These are phyloP conservation scores for Anaeramoeba flamelloides DNA, from an alignment of 78 protist species.

Conservation along the genomic window DNA sequence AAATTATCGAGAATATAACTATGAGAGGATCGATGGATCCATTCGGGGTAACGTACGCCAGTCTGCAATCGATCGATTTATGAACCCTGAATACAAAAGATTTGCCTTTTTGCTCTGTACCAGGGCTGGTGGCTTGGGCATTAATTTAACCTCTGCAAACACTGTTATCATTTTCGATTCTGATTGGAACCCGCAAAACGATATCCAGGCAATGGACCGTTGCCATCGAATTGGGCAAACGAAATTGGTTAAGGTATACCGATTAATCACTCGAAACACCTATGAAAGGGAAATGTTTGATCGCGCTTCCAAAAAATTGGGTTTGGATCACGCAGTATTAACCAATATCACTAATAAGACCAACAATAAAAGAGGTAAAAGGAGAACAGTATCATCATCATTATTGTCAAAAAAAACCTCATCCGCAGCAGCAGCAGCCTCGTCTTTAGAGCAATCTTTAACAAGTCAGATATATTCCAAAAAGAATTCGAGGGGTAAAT, in stretches of 20 bases:
- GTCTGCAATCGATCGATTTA: too few relatives aligned
- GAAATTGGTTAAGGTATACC: constrained; percentile 57
- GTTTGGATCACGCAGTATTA: constrained; percentile 57
- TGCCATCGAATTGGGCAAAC: too few relatives aligned
- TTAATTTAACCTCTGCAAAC: constrained; percentile 85
- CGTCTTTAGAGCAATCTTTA: too few relatives aligned
- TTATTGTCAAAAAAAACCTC: too few relatives aligned
- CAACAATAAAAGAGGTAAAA: too few relatives aligned
- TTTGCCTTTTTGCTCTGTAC: constrained; percentile 68
- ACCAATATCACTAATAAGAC: too few relatives aligned
- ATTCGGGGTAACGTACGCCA: constrained; percentile 43
- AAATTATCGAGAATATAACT: constrained; percentile 23
- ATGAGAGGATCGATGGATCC: constrained; percentile 67
- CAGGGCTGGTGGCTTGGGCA: constrained; percentile 93
- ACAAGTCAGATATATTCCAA: too few relatives aligned
- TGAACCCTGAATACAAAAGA: constrained; percentile 2
- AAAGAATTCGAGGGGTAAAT: too few relatives aligned
- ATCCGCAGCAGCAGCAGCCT: too few relatives aligned
- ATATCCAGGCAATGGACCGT: constrained; percentile 53
- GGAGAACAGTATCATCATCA: too few relatives aligned
- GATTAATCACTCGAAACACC: constrained; percentile 63
- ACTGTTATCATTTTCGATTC: constrained; percentile 85
- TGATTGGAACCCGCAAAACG: constrained; percentile 96
- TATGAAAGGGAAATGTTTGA: constrained; percentile 61
- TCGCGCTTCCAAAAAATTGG: constrained; percentile 55